Evolutionary conservation across 2,329 filamentous ascomycete genomes (phyloP).

Genomic region (Xylariaceae sp.): DNA sequence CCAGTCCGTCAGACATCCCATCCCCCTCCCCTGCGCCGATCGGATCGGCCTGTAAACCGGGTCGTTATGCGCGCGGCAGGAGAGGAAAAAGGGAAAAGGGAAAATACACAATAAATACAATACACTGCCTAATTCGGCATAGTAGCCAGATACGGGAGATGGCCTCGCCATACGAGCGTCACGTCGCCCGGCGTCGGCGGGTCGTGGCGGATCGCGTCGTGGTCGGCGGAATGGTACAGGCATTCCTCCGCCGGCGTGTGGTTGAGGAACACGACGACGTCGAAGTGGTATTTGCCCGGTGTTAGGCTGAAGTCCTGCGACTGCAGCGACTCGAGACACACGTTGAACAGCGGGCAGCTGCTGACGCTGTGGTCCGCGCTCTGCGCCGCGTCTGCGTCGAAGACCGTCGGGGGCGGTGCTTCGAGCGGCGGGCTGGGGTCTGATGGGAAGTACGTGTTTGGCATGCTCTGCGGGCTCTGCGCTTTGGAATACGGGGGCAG

Average conservation of each 20-base stretch:
- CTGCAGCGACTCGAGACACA: background rate
- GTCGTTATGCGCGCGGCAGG: too few relatives aligned
- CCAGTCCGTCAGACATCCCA: too few relatives aligned
- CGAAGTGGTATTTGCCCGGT: background rate
- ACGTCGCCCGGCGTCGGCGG: too few relatives aligned
- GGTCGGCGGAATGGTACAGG: background rate
- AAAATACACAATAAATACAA: too few relatives aligned
- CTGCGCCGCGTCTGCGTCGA: background rate
- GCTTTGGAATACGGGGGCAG: conserved; percentile 35
- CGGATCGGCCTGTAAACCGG: too few relatives aligned
- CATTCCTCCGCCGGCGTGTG: background rate
- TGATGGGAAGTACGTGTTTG: conserved; percentile 31
- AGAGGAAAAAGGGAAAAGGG: too few relatives aligned
- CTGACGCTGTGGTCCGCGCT: background rate
- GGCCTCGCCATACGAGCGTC: background rate
- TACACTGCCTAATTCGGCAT: too few relatives aligned
- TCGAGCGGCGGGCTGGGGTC: conserved; percentile 26
- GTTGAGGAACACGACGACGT: background rate
- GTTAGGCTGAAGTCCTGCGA: background rate
- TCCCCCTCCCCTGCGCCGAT: too few relatives aligned
- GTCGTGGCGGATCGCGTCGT: background rate
- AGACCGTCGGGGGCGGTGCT: too few relatives aligned
- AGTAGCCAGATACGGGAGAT: background rate
- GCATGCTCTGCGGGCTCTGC: conserved; percentile 36
- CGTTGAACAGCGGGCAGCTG: background rate